A percentile compares a stretch with the other conserved stretches of the same genome.
These are phyloP conservation scores for Verticillium dahliae DNA, from an alignment of 2,329 filamentous ascomycete species.

Conservation along the genomic window DNA sequence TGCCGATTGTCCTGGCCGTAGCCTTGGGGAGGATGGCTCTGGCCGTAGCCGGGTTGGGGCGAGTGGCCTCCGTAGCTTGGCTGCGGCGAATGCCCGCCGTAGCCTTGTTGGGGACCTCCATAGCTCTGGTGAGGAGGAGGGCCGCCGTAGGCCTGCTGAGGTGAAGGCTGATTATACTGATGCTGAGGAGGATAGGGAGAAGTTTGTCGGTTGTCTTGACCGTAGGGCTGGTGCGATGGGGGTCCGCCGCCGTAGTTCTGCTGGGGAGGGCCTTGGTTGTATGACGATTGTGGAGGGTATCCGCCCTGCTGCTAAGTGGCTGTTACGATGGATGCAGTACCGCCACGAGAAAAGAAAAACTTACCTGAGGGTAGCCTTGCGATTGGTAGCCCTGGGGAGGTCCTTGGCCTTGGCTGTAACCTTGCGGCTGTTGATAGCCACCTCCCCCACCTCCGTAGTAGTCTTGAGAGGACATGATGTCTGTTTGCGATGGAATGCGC, in stretches of 20 bases:
- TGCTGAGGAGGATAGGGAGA: background rate
- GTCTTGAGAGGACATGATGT: conserved; percentile 28
- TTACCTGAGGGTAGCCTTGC: conserved; percentile 17
- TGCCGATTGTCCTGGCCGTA: conserved; percentile 5
- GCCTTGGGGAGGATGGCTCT: conserved; percentile 11
- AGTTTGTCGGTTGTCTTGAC: conserved; percentile 11
- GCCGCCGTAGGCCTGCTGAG: conserved; percentile 9
- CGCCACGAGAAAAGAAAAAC: background rate
- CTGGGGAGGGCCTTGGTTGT: conserved; percentile 1
- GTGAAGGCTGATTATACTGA: background rate
- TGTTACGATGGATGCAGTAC: background rate
- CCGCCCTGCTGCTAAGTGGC: conserved; percentile 5
- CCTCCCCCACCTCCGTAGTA: conserved; percentile 26
- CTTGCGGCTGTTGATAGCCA: conserved; percentile 11
- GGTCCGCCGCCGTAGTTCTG: conserved; percentile 9
- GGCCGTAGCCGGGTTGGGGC: conserved; percentile 1
- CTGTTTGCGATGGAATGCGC: background rate
- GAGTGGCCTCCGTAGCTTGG: conserved; percentile 11
- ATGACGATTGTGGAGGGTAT: conserved; percentile 6
- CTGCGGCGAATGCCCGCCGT: conserved; percentile 9
- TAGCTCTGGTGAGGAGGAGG: conserved; percentile 12
- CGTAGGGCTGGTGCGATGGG: conserved; percentile 10
- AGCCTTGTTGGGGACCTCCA: conserved; percentile 2
- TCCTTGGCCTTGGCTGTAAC: conserved; percentile 13
- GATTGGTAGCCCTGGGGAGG: conserved; percentile 15